Percentiles rank a stretch among this genome's conserved stretches.
These are phyloP conservation scores for Piloderma croceum DNA, from an alignment of 768 basidiomycete genomes.

Conservation along the genomic window DNA sequence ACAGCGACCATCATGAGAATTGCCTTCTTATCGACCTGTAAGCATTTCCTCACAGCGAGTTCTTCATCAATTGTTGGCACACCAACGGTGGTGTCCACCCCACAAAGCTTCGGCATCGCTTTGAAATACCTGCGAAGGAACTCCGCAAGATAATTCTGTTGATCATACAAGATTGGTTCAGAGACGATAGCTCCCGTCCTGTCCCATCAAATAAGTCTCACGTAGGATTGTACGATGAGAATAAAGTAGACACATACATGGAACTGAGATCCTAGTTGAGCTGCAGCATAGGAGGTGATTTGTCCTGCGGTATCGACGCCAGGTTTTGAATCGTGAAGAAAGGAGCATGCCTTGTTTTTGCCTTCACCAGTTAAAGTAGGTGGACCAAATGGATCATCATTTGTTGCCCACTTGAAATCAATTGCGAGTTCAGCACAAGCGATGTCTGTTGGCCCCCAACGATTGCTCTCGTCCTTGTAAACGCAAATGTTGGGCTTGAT, in stretches of 20 bases:
- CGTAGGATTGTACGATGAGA: constrained; percentile 7
- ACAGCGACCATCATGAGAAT: too few species aligned
- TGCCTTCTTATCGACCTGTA: too few species aligned
- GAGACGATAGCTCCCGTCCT: constrained; percentile 10
- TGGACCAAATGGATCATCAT: constrained; percentile 3
- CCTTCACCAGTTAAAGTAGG: too few species aligned
- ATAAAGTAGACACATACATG: constrained; percentile 10
- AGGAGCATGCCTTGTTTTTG: background rate
- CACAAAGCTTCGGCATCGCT: constrained; percentile 3
- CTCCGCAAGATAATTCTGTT: constrained; percentile 3
- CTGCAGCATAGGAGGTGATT: too few species aligned
- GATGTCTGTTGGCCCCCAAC: too few species aligned
- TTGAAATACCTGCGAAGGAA: constrained; percentile 8
- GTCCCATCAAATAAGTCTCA: constrained; percentile 12
- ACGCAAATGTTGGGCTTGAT: too few species aligned
- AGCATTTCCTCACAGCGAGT: too few species aligned
- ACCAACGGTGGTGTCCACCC: constrained; percentile 4
- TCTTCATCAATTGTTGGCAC: too few species aligned
- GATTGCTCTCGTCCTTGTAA: too few species aligned
- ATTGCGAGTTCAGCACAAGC: constrained; percentile 1
- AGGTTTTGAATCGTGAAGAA: too few species aligned
- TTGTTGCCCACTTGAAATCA: constrained; percentile 2
- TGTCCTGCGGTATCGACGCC: constrained; percentile 11
- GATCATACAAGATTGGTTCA: background rate
- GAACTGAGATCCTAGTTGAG: constrained; percentile 15